Base-by-base conservation (phyloP, 2,329 filamentous ascomycete species). In the Aspergillus unguis region DNA sequence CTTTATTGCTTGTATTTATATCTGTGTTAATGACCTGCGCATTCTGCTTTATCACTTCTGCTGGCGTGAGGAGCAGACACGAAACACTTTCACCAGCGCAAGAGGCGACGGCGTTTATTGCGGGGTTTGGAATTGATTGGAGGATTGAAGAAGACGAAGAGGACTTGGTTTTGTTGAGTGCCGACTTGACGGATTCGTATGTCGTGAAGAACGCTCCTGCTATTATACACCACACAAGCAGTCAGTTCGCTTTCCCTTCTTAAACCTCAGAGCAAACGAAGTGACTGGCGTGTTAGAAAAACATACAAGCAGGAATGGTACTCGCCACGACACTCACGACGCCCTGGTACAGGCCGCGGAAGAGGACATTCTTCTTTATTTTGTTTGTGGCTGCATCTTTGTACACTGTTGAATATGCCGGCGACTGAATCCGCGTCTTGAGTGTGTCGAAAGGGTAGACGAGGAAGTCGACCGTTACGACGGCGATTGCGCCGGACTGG, bases 31-130 rank as follows among this genome's bases (percentile, higher is more conserved):
- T 77, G 81, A 96, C 91, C 70, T 96, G 91, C 0, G 92, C 90
- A 70, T 96, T 96, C 68, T 95, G 91, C 74, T 96, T 96, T 58
- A 96, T 83, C 6, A 95, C 89, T 69, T 96, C 91, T 10, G 90
- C 90, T 0, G 91, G 92, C 0, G 91, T 92, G 33, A 96, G 81
- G 55, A 96, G 88, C 23, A 90, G 79, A 66, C 92, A 96, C 4
- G 90, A 92, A 3, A 90, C 88, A 60, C 91, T 81, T 71, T 96
- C 92, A 1, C 87, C 92, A 11, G 84, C 73, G 2, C 85, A 86
- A 1, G 90, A 95, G 9, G 90, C 86, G 3, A 81, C 71, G 5
- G 87, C 81, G 67, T 96, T 87, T 50, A 91, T 80, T 7, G 90
- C 59, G 0, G 90, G 84, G 46, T 82, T 77, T 1, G 89, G 88